Evolutionary conservation across 768 basidiomycete genomes (phyloP), one percentile per base, ranked within the genome.

Genomic region (Galerina sulciceps): DNA sequence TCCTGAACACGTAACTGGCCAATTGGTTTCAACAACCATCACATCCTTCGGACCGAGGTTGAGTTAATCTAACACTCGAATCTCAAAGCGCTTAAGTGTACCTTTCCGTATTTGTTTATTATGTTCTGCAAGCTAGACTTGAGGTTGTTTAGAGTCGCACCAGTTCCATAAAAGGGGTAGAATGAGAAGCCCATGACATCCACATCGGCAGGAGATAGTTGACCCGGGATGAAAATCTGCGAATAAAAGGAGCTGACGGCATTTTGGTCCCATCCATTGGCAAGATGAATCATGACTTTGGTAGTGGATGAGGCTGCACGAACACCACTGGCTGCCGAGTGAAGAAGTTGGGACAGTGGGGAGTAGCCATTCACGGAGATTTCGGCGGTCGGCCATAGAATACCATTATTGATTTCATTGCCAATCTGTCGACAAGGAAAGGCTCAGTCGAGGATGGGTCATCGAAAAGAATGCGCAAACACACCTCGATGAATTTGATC

Each of bases 11-110:
- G 69, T 63, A 10, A 71, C 81, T 0, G 86, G 84, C 85, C 85
- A 88, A 69, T 88, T 82, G 4, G 86, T 87, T 69, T 87, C 87
- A 6, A 84, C 85, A 17, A 87, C 80, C 70, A 87, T 81, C 46
- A 87, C 71, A 49, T 82, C 74, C 79, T 82, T 47, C 14, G 14
- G 31, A 14, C 40, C n/a, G 18, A 17, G 34, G 41, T 40, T 47
- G 15, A 51, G 14, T 15, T 14, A 18, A 48, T 14, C 37, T 11
- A 6, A 44, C 52, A 15, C 18, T 22, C 22, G 17, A 20, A 38
- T 31, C 26, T 31, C 8, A 8, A 31, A 31, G 26, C 8, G 1
- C 26, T 31, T 4, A 8, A 20, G 53, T 64, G 49, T n/a, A 80
- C 81, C 76, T 88, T 86, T 42, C 71, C 74, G 54, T 75, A 81